phyloP scores from a whole-genome alignment of 108 stramenopile genomes.

The Nannochloropsis granulata region DNA sequence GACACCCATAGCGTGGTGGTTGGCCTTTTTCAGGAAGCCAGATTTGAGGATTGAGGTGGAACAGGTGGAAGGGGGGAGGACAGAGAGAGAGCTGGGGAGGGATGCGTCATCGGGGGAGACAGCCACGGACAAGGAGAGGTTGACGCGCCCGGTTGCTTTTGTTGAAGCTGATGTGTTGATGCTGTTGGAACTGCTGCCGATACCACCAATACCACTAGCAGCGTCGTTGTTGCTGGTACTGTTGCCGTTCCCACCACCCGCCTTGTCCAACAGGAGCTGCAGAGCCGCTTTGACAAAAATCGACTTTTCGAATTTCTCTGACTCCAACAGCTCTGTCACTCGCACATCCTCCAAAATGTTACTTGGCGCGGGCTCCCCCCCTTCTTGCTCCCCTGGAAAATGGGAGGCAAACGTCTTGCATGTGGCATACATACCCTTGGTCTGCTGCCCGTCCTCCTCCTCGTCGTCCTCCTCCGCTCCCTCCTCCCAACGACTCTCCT shows the following conservation, averaged over 20 bases:
- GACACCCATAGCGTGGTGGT: not conserved
- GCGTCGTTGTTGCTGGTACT: not conserved
- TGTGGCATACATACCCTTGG: not conserved
- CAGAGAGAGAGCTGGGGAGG: not conserved
- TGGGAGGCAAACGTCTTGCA: not conserved
- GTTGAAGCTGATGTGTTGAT: not conserved
- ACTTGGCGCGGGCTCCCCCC: not conserved
- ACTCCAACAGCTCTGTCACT: not conserved
- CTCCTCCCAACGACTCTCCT: not conserved
- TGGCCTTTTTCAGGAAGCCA: not conserved
- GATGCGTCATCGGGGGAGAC: not conserved
- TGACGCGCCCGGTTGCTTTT: not conserved
- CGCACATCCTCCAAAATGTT: not conserved
- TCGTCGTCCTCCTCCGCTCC: not conserved
- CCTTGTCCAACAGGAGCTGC: not conserved
- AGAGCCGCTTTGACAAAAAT: not conserved
- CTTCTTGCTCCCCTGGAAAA: not conserved
- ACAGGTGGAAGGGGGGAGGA: not conserved
- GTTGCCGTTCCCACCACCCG: not conserved
- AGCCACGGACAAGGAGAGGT: not conserved
- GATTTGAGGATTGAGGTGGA: not conserved
- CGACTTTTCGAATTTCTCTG: not conserved
- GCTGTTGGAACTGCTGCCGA: not conserved
- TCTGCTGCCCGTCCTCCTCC: not conserved
- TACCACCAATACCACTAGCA: not conserved